Conservation (phyloP, 345 rosid species). For the Eutrema japonicum region DNA sequence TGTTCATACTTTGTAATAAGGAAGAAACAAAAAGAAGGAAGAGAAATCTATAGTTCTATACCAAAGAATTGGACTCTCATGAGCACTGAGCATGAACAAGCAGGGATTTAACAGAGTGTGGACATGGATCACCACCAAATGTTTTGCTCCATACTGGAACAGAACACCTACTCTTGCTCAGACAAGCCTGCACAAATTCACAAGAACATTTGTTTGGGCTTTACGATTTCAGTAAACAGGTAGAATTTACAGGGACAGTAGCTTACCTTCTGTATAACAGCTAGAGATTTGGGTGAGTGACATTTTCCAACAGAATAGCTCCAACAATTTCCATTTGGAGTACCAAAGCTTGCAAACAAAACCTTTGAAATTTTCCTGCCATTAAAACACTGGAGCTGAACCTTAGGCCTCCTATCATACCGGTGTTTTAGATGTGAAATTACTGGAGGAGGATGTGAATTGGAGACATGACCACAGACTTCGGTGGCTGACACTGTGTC, state of each 20-base stretch:
- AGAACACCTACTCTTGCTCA: conserved; percentile 54
- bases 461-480: conserved; percentile 47
- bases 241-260: conserved; percentile 12
- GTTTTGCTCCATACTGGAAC: conserved; percentile 47
- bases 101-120: conserved; percentile 54
- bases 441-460: conserved; percentile 42
- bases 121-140: conserved; percentile 59
- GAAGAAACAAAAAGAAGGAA: not conserved
- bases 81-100: conserved; percentile 65
- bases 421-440: conserved; percentile 24
- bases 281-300: conserved; percentile 52
- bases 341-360: conserved; percentile 62
- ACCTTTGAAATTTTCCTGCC: conserved; percentile 49
- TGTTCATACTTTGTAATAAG: not conserved
- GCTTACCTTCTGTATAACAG: conserved; percentile 53
- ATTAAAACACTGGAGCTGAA: conserved; percentile 48
- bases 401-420: conserved; percentile 41
- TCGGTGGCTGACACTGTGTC: conserved; percentile 49
- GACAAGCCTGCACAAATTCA: conserved; percentile 55
- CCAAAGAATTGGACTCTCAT: conserved; percentile 29
- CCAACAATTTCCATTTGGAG: conserved; percentile 56
- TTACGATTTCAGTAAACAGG: conserved; percentile 1
- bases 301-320: conserved; percentile 53
- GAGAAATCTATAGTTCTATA: not conserved
- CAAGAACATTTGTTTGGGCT: not conserved